Conservation (phyloP, 2,329 filamentous ascomycete species). For the Curvularia lunata region DNA sequence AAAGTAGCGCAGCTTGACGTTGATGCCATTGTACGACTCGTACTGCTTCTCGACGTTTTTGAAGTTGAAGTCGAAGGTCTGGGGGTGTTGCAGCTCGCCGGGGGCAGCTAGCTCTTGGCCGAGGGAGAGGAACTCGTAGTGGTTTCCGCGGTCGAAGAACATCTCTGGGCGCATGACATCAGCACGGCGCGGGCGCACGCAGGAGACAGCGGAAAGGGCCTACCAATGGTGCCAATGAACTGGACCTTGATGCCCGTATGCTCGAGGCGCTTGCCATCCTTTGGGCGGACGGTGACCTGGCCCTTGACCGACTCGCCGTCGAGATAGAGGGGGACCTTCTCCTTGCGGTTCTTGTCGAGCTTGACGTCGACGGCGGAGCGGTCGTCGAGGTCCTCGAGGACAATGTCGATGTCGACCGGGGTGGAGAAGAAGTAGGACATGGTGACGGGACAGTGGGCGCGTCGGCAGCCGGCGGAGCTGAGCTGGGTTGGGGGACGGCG, state of each 20-base stretch:
- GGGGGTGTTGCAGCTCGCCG: slow-evolving; percentile 96
- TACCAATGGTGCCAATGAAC: slow-evolving; percentile 97
- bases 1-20: slow-evolving; percentile 98
- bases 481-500: slow-evolving; percentile 7
- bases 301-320: slow-evolving; percentile 98
- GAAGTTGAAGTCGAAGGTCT: slow-evolving; percentile 99
- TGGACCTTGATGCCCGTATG: slow-evolving; percentile 99
- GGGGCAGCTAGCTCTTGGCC: slow-evolving; percentile 96
- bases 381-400: slow-evolving; percentile 93
- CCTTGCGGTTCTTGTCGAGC: slow-evolving; percentile 95
- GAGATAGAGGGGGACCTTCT: slow-evolving; percentile 96
- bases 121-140: slow-evolving; percentile 97
- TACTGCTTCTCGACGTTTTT: slow-evolving; percentile 99
- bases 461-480: slow-evolving; percentile 25
- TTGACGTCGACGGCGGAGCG: slow-evolving; percentile 96
- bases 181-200: slow-evolving; percentile 18
- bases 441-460: slow-evolving; percentile 20
- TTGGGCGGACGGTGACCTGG: slow-evolving; percentile 90
- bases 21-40: slow-evolving; percentile 99
- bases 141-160: slow-evolving; percentile 99
- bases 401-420: slow-evolving; percentile 97
- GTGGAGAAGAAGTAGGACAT: slow-evolving; percentile 98
- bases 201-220: slow-evolving; percentile 7
- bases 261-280: slow-evolving; percentile 96
- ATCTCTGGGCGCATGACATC: slow-evolving; percentile 69